Base-by-base conservation (phyloP, 2,329 filamentous ascomycete genomes). In the Neobulgaria alba region DNA sequence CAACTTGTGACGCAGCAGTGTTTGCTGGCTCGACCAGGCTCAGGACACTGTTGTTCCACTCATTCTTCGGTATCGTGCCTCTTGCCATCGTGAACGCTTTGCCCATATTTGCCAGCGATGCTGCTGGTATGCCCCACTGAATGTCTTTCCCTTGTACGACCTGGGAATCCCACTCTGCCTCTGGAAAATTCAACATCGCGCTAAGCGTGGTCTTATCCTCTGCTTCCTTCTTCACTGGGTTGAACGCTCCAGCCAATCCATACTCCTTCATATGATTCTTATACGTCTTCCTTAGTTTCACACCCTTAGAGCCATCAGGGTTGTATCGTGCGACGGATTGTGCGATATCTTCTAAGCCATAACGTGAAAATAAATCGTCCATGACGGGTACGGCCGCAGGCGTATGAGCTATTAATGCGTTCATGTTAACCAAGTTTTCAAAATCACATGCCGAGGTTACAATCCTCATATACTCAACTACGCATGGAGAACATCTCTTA, bases 231-330 rank as follows among this genome's bases (percentile, higher is more conserved):
- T 76, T 77, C 19, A 67, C 63, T 3, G 67, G 65, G 51, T 81
- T 77, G 51, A 79, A 82, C 44, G 76, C 72, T 8, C 77, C 77
- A 39, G 70, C 71, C 18, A 82, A 67, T 26, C 74, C 75, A 21
- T 81, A 63, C 33, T 69, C 71, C 65, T 81, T 81, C 58, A 82
- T 77, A 50, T 81, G 75, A 38, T 76, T 76, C 60, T 82, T 82
- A 65, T 81, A 82, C 12, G 77, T 80, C 58, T 81, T 81, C 18
- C 77, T 71, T 36, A 82, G 65, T 48, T 73, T 74, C 55, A 81
- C 81, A 67, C 80, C 81, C 58, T 79, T 73, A 8, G 46, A 46
- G 49, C 77, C 77, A 57, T 78, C 78, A 10, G 76, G 74, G 56
- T 78, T 74, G 39, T 73, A 73, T 46, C 77, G 71, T 46, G 77